Conservation (phyloP, 441 rosid genomes). For the Euphorbia celastroides region DNA sequence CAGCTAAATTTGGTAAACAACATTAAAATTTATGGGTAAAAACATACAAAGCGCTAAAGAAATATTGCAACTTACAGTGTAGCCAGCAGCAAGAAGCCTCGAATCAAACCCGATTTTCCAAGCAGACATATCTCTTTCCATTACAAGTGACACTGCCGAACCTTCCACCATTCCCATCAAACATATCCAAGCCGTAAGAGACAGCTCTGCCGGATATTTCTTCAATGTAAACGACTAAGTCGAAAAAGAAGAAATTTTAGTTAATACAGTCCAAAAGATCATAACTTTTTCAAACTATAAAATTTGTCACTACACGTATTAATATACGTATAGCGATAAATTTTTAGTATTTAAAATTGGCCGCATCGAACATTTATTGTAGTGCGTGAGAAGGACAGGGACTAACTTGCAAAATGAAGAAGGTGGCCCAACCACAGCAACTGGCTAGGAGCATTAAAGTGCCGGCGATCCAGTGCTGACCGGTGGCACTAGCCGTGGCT, state of each 20-base stretch:
- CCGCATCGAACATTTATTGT: too few species aligned
- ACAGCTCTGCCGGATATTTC: constrained; percentile 87
- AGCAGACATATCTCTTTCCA: constrained; percentile 67
- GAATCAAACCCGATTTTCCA: constrained; percentile 83
- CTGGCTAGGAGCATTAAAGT: constrained; percentile 61
- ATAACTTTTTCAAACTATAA: too few species aligned
- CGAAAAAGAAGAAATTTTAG: not conserved
- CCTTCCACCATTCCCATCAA: constrained; percentile 71
- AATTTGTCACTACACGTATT: too few species aligned
- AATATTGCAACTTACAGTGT: constrained; percentile 47
- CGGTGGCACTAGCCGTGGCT: constrained; percentile 23
- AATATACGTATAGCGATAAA: not conserved
- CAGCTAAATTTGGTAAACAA: too few species aligned
- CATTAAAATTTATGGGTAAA: too few species aligned
- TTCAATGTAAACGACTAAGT: constrained; percentile 74
- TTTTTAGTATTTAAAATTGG: too few species aligned
- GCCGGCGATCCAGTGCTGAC: constrained; percentile 61
- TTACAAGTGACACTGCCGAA: constrained; percentile 44
- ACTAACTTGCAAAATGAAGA: constrained; percentile 80
- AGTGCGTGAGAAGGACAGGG: too few species aligned
- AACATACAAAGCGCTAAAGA: too few species aligned
- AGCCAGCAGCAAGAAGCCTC: constrained; percentile 66
- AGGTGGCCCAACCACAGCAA: constrained; percentile 65
- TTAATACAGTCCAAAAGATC: too few species aligned
- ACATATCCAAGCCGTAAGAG: constrained; percentile 70